Evolutionary conservation across 495 filamentous ascomycete species (phyloP).

Genomic region (Neurospora africana): DNA sequence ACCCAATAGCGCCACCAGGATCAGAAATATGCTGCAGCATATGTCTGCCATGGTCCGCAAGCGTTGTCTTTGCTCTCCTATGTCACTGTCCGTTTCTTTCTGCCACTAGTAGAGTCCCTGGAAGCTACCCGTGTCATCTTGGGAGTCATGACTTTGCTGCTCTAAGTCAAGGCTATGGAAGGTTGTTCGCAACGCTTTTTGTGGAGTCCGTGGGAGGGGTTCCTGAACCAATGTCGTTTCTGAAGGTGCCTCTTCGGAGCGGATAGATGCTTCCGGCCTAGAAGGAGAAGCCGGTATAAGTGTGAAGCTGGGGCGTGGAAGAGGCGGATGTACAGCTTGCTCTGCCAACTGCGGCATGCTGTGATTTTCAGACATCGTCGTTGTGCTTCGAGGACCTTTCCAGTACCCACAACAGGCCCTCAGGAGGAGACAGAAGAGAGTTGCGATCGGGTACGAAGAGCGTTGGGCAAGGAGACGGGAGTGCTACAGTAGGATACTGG

Average conservation of each 20-base stretch:
- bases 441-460: neutral
- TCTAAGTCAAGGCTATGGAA: neutral
- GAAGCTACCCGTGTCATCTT: neutral
- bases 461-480: neutral
- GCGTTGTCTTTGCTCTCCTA: neutral
- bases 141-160: neutral
- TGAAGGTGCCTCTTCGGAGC: neutral
- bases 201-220: neutral
- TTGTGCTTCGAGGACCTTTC: neutral
- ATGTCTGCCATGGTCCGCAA: neutral
- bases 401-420: neutral
- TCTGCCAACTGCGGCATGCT: neutral
- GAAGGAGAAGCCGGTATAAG: neutral
- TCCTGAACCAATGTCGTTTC: neutral
- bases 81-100: neutral
- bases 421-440: neutral
- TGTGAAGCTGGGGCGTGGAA: neutral
- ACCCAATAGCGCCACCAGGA: neutral
- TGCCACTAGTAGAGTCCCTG: neutral
- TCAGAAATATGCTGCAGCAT: neutral
- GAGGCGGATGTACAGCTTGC: neutral
- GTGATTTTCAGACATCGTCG: neutral
- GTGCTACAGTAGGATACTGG: neutral
- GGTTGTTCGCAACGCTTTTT: neutral
- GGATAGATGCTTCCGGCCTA: neutral